Percentiles rank a stretch among this genome's conserved stretches.
Evolutionary conservation across 2,329 filamentous ascomycete genomes (phyloP).

Genomic region (Pyricularia sp.): DNA sequence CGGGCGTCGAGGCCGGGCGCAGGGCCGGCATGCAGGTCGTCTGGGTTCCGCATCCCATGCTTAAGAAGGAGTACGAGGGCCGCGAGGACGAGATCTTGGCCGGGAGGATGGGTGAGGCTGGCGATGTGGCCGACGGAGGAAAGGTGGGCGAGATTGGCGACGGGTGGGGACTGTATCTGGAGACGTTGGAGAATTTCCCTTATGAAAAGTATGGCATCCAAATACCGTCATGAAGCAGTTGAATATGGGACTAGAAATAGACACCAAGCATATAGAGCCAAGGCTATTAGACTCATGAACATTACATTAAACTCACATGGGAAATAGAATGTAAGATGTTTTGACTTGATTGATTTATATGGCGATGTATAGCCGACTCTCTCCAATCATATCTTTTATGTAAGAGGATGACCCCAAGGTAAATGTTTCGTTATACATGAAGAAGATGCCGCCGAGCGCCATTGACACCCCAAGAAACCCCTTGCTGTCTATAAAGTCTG

Average conservation of each 20-base stretch:
- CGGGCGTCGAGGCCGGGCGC: conserved; percentile 79
- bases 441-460: background rate
- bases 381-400: background rate
- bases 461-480: background rate
- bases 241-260: background rate
- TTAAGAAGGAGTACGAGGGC: conserved; percentile 63
- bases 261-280: background rate
- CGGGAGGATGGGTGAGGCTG: conserved; percentile 60
- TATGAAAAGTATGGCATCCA: conserved; percentile 46
- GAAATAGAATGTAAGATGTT: no score
- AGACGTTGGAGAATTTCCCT: conserved; percentile 39
- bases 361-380: background rate
- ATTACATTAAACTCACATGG: background rate
- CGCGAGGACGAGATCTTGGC: conserved; percentile 73
- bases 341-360: background rate
- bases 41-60: conserved; percentile 76
- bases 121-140: conserved; percentile 32
- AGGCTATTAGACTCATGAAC: background rate
- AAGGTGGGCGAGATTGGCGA: conserved; percentile 44
- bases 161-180: conserved; percentile 46
- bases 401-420: background rate
- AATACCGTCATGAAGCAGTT: conserved; percentile 18
- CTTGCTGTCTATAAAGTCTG: background rate
- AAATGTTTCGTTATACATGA: background rate
- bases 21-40: conserved; percentile 89